Conservation (phyloP, 2,329 filamentous ascomycete species). For the Neurospora crassa region DNA sequence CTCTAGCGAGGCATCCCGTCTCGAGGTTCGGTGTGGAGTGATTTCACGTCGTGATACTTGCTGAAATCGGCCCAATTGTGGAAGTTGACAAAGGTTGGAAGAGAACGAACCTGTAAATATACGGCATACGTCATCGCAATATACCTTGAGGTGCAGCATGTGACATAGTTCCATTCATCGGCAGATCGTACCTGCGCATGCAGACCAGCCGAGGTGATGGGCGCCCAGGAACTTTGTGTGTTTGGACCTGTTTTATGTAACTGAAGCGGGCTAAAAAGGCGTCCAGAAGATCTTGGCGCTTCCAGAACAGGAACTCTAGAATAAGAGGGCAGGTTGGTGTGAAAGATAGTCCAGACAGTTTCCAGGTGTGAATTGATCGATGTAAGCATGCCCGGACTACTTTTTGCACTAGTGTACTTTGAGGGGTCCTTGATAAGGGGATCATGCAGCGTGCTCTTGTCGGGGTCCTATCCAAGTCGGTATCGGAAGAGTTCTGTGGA, state of each 20-base stretch:
- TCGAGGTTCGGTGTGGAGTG: background rate
- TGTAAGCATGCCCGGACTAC: too few relatives aligned
- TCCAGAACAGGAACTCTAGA: background rate
- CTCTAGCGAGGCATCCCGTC: background rate
- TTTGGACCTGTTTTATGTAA: background rate
- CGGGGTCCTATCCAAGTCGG: background rate
- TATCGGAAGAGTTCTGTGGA: background rate
- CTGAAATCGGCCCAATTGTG: background rate
- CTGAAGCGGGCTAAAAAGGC: background rate
- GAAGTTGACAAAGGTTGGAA: background rate
- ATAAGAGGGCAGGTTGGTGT: background rate
- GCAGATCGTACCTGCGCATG: background rate
- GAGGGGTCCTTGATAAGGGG: background rate
- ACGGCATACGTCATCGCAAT: background rate
- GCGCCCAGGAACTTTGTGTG: background rate
- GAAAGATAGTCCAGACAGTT: too few relatives aligned
- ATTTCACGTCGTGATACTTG: background rate
- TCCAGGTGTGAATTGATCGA: too few relatives aligned
- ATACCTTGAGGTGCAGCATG: background rate
- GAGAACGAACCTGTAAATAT: background rate
- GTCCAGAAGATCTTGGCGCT: background rate
- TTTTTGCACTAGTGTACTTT: too few relatives aligned
- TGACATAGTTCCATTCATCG: background rate
- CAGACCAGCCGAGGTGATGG: background rate
- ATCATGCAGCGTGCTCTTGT: background rate